Evolutionary conservation across 2,329 filamentous ascomycete species (phyloP).

Genomic region (Keithomyces neogunnii): DNA sequence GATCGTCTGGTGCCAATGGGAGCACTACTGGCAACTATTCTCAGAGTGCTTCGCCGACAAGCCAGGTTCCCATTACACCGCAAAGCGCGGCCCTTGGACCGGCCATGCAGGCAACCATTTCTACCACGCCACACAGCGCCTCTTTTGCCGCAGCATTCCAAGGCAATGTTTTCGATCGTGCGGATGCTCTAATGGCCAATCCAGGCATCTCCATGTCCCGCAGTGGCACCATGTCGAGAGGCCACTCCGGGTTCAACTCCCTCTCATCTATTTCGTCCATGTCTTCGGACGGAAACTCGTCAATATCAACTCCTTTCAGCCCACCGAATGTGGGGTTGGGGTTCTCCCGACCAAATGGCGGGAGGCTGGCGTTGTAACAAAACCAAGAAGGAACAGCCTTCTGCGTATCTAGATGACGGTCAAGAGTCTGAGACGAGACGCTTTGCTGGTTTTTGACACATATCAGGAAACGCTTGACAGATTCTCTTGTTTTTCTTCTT

Average conservation of each 20-base stretch:
- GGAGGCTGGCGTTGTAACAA: conserved; percentile 27
- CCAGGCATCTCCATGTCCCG: conserved; percentile 50
- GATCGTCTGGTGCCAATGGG: conserved; percentile 8
- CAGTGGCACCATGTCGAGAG: conserved; percentile 36
- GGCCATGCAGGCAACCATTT: conserved; percentile 82
- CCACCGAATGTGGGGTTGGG: conserved; percentile 22
- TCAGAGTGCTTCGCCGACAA: conserved; percentile 19
- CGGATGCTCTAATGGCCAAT: conserved; percentile 48
- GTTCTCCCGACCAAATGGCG: conserved; percentile 25
- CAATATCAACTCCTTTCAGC: conserved; percentile 22
- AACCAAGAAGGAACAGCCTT: too few species aligned
- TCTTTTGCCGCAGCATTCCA: conserved; percentile 47
- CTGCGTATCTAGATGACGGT: not conserved
- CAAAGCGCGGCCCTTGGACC: conserved; percentile 83
- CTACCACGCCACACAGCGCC: conserved; percentile 55
- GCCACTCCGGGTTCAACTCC: conserved; percentile 30
- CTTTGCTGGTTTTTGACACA: not conserved
- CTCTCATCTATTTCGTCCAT: conserved; percentile 33
- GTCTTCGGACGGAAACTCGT: conserved; percentile 29
- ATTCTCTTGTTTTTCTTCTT: not conserved
- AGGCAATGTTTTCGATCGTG: conserved; percentile 52
- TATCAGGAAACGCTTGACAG: not conserved
- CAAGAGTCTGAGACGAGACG: not conserved
- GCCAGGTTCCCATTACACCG: conserved; percentile 64
- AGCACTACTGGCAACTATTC: conserved; percentile 14